These are phyloP conservation scores for Nymphaea colorata DNA, from an alignment of 164 flowering plant species.

Conservation along the genomic window DNA sequence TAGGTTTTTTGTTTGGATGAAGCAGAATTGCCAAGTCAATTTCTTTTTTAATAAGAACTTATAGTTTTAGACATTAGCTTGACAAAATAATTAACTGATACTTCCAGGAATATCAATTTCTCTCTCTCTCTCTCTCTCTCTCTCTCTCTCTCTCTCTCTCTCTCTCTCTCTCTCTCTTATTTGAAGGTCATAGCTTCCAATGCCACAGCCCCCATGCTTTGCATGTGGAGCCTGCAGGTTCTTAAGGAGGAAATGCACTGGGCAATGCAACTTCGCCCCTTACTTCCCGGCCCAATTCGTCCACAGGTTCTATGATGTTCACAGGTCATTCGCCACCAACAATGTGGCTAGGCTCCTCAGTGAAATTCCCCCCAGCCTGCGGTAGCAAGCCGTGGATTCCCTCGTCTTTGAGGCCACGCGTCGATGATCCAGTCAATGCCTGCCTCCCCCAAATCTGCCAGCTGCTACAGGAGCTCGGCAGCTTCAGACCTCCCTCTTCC, in stretches of 20 bases:
- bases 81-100: too few species aligned
- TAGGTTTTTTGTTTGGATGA: too few species aligned
- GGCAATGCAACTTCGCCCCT: slow-evolving; percentile 33
- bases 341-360: slow-evolving; percentile 33
- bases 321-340: slow-evolving; percentile 43
- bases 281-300: slow-evolving; percentile 29
- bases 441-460: slow-evolving; percentile 88
- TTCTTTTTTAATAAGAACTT: too few species aligned
- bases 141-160: too few species aligned
- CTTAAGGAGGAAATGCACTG: slow-evolving; percentile 33
- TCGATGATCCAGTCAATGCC: slow-evolving; percentile 87
- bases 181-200: too few species aligned
- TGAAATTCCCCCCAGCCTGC: slow-evolving; percentile 63
- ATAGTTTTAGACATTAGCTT: too few species aligned
- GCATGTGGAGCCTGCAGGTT: slow-evolving; percentile 41
- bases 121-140: too few species aligned
- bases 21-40: too few species aligned
- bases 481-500: background rate
- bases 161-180: too few species aligned
- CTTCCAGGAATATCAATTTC: too few species aligned
- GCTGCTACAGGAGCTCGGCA: slow-evolving; percentile 25
- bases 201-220: too few species aligned
- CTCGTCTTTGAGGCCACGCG: slow-evolving; percentile 91
- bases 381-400: slow-evolving; percentile 90
- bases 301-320: slow-evolving; percentile 30